Evolutionary conservation across 192 early-diverging fungal species (phyloP).

Genomic region (Entomortierella parvispora): DNA sequence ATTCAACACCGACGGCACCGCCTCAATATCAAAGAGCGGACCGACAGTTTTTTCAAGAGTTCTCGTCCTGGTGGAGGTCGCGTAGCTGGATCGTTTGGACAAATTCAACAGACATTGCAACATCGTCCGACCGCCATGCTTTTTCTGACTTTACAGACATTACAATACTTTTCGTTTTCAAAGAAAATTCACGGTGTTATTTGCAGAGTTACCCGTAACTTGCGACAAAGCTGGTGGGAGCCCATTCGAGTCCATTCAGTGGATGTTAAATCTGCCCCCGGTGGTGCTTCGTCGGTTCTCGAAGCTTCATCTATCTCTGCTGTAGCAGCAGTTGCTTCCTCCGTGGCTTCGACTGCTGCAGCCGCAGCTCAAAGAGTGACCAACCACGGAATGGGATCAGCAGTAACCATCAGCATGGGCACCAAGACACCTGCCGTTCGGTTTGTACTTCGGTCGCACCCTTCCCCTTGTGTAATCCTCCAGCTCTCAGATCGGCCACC

Average conservation of each 20-base stretch:
- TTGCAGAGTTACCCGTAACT: constrained; percentile 18
- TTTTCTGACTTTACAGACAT: constrained; percentile 18
- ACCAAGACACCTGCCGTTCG: constrained; percentile 14
- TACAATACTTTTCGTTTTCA: constrained; percentile 40
- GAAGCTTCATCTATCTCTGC: neutral
- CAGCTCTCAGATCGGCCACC: constrained; percentile 40
- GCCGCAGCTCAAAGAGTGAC: constrained; percentile 1
- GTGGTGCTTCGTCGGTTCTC: neutral
- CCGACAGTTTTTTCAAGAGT: constrained; percentile 48
- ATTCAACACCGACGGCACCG: constrained; percentile 38
- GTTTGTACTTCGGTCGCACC: constrained; percentile 38
- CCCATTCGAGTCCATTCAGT: constrained; percentile 28
- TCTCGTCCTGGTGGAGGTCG: constrained; percentile 43
- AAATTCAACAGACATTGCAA: constrained; percentile 38
- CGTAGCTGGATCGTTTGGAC: constrained; percentile 29
- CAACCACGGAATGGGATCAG: constrained; percentile 32
- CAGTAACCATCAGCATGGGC: constrained; percentile 30
- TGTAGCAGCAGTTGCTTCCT: neutral
- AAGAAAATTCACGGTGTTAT: constrained; percentile 26
- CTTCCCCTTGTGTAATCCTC: constrained; percentile 34
- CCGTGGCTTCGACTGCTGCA: neutral
- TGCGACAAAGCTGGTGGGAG: constrained; percentile 44
- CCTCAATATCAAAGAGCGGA: constrained; percentile 43
- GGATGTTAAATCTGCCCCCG: constrained; percentile 23
- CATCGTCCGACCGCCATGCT: constrained; percentile 35